phyloP scores from a whole-genome alignment of 106 monocot species.

The Dendrobium nobile region DNA sequence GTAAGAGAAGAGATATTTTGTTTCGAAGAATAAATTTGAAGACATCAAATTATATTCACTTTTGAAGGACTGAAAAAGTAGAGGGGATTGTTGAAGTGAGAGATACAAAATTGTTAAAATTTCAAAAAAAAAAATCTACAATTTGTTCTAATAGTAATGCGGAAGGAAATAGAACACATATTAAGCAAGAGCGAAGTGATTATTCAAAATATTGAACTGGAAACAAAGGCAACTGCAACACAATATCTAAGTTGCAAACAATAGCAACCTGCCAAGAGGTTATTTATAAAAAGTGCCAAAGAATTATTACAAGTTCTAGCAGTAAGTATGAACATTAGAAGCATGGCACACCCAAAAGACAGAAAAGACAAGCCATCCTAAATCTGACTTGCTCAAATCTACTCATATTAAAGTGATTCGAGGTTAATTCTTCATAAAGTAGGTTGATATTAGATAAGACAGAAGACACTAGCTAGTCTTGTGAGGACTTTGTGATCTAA shows the following conservation, averaged over 20 bases:
- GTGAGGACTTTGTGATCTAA: no score
- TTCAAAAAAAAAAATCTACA: not conserved
- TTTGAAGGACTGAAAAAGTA: not conserved
- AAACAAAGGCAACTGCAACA: not conserved
- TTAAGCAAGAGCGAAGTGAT: not conserved
- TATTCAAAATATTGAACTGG: not conserved
- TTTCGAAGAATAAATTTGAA: not conserved
- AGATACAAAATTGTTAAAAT: not conserved
- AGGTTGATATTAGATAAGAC: no score
- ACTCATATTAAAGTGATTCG: no score
- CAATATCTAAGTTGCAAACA: not conserved
- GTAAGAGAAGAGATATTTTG: not conserved
- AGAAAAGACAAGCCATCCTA: not conserved
- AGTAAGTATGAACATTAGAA: not conserved
- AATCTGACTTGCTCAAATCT: not conserved
- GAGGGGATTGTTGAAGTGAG: not conserved
- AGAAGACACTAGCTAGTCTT: no score
- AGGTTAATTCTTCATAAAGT: no score
- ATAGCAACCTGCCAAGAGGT: not conserved
- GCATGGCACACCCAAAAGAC: not conserved
- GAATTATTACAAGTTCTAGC: not conserved
- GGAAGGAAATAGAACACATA: not conserved
- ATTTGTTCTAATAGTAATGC: not conserved
- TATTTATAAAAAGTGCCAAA: not conserved
- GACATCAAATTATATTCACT: not conserved